Evolutionary conservation across 345 rosid genomes (phyloP).

Genomic region (Pugionium cornutum): DNA sequence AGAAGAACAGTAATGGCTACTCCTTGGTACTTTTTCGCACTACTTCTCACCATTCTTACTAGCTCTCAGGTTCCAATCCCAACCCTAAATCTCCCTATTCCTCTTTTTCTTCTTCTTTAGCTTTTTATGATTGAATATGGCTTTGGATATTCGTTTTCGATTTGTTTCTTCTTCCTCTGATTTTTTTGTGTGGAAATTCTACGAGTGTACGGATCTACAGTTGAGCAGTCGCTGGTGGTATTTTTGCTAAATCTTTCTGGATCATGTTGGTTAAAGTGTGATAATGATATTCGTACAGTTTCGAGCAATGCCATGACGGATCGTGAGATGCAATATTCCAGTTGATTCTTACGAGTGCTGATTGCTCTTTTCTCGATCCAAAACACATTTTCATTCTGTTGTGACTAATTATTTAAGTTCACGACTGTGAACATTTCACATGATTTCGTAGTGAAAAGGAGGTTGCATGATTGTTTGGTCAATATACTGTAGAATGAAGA

Average conservation of each 20-base stretch:
- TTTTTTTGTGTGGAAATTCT: background rate
- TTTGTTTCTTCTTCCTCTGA: background rate
- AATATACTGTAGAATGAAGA: background rate
- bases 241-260: no score
- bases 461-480: background rate
- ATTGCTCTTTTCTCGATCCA: background rate
- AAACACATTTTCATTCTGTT: background rate
- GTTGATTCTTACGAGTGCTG: background rate
- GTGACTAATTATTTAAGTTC: background rate
- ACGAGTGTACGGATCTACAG: background rate
- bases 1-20: constrained; percentile 36
- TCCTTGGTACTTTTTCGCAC: constrained; percentile 54
- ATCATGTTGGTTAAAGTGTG: constrained; percentile 15
- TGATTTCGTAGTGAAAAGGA: background rate
- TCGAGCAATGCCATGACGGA: constrained; percentile 11
- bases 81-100: constrained; percentile 15
- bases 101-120: background rate
- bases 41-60: constrained; percentile 61
- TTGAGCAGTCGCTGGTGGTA: background rate
- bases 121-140: background rate
- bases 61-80: constrained; percentile 55
- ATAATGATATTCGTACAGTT: background rate
- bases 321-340: background rate
- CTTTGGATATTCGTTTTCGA: background rate
- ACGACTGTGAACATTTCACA: no score